Percentiles rank a stretch among this genome's conserved stretches.
Evolutionary conservation across 805 yeast species (phyloP).

Genomic region (Cyberlindnera petersonii): DNA sequence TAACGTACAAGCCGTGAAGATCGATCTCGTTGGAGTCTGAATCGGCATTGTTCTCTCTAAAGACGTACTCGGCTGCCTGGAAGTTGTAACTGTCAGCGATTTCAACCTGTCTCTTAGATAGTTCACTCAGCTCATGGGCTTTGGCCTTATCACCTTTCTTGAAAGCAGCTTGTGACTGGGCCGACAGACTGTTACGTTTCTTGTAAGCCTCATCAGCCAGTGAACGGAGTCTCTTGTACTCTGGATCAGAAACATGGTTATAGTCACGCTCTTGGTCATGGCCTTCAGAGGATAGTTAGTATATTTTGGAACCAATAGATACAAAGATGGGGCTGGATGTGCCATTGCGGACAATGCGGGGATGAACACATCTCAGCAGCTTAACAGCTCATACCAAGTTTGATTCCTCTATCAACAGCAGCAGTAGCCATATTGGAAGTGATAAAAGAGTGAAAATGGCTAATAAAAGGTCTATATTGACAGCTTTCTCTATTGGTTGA

Average conservation of each 20-base stretch:
- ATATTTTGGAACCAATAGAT: neutral
- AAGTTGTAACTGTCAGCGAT: constrained; percentile 68
- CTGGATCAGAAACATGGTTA: constrained; percentile 66
- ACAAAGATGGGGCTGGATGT: neutral
- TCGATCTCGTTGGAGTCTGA: constrained; percentile 86
- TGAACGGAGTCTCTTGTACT: constrained; percentile 59
- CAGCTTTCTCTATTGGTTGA: too few species aligned
- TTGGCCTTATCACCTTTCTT: constrained; percentile 64
- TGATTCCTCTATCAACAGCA: constrained; percentile 14
- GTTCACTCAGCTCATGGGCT: constrained; percentile 70
- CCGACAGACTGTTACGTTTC: constrained; percentile 50
- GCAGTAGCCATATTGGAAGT: constrained; percentile 7
- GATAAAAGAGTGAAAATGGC: neutral
- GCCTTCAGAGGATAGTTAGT: constrained; percentile 4
- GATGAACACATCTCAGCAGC: neutral
- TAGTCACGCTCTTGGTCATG: constrained; percentile 44
- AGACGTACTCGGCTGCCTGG: constrained; percentile 87
- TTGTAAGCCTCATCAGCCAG: constrained; percentile 66
- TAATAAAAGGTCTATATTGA: too few species aligned
- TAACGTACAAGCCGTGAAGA: constrained; percentile 85
- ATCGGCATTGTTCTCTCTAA: constrained; percentile 82
- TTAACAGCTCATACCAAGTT: constrained; percentile 13
- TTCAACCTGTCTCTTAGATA: constrained; percentile 55
- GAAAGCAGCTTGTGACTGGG: constrained; percentile 74
- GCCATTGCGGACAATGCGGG: constrained; percentile 2